Base-by-base conservation (phyloP, 2,329 filamentous ascomycete genomes). In the Trichoderma sp. region DNA sequence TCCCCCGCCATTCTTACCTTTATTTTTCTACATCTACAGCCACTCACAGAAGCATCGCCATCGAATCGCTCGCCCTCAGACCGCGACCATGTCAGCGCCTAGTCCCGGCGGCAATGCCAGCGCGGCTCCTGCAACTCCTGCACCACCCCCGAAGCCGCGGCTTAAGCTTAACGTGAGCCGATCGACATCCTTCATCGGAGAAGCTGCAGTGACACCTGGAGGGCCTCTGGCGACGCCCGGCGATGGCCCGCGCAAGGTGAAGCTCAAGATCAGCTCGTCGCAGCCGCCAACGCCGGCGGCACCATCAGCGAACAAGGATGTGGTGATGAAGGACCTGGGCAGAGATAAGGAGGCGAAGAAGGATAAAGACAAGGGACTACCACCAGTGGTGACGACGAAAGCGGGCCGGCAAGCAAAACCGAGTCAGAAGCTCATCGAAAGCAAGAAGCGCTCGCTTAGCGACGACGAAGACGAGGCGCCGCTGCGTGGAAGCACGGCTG, bases 391-490 rank as follows among this genome's bases (percentile, higher is more conserved):
- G 52, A 89, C 85, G 74, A 88, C 86, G 2, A 90, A 90, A 73
- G 85, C 87, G 15, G 87, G 86, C 13, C 80, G 87, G 53, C 81
- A 86, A 29, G 80, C 85, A 15, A 90, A 88, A 71, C 87, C 88
- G 6, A 87, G 85, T 9, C 82, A 84, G 58, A 87, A 87, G 73
- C 77, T 86, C 57, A 77, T 84, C 61, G 84, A 86, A 69, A 83
- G 82, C 69, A 89, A 88, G 79, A 90, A 90, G 79, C 85, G 87
- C 42, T 78, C 81, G n/a, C 83, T 84, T 70, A 84, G 87, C 53
- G 84, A 87, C 39, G 84, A 85, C 17, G 84, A 84, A 60, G 84
- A 84, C 42, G 74, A 76, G 42, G 74, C 76, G 54, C 67, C 67
- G 45, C 45, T 54, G 76, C 78, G 15, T 82, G 84, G 64, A 81